A percentile compares a stretch with the other conserved stretches of the same genome.
These are phyloP conservation scores for Samsoniella hepiali DNA, from an alignment of 2,329 filamentous ascomycete genomes.

Conservation along the genomic window DNA sequence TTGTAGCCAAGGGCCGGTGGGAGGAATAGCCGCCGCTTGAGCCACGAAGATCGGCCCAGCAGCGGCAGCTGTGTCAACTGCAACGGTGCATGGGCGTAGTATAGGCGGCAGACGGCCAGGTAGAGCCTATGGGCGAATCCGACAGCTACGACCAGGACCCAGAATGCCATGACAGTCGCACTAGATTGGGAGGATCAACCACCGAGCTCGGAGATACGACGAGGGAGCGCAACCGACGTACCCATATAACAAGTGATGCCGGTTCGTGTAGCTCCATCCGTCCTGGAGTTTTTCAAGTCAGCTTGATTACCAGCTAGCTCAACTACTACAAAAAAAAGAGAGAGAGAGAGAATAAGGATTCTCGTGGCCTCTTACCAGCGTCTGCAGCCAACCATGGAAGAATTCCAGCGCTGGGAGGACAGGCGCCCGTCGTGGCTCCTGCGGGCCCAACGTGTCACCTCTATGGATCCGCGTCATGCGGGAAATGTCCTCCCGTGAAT, in stretches of 20 bases:
- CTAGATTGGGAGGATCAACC: neutral
- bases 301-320: neutral
- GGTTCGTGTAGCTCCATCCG: conserved; percentile 5
- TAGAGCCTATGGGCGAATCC: conserved; percentile 4
- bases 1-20: conserved; percentile 44
- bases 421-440: neutral
- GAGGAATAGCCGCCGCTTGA: conserved; percentile 33
- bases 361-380: neutral
- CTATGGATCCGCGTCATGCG: neutral
- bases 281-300: neutral
- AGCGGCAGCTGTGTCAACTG: neutral
- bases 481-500: neutral
- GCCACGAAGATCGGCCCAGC: conserved; percentile 24
- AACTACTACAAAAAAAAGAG: neutral
- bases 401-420: conserved; percentile 3
- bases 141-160: conserved; percentile 4
- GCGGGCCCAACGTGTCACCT: neutral
- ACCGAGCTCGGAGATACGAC: neutral
- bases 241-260: conserved; percentile 10
- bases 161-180: neutral
- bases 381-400: conserved; percentile 2
- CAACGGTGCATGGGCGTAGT: neutral
- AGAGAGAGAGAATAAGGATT: neutral
- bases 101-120: neutral
- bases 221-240: neutral